phyloP scores from a whole-genome alignment of 371 early-diverging fungal genomes.

The Vairimorpha necatrix region DNA sequence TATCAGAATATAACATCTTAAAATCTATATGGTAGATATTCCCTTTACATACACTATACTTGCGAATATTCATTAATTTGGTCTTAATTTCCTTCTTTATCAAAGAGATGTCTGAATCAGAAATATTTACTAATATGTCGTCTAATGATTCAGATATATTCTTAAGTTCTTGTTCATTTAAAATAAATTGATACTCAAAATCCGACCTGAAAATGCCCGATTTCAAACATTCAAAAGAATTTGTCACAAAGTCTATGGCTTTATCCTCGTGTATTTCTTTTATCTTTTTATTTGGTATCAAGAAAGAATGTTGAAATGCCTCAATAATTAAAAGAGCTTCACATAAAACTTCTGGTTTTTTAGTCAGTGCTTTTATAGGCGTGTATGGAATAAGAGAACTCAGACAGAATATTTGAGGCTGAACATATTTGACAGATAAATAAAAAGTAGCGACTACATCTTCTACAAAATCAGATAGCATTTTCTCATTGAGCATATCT shows the following conservation, averaged over 20 bases:
- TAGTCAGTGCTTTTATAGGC: conserved; percentile 87
- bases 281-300: conserved; percentile 93
- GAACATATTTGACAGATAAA: conserved; percentile 96
- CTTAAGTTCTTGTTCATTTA: conserved; percentile 69
- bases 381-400: conserved; percentile 94
- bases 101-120: conserved; percentile 32
- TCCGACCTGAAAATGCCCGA: conserved; percentile 96
- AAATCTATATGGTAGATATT: conserved; percentile 96
- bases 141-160: conserved; percentile 81
- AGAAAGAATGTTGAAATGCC: conserved; percentile 72
- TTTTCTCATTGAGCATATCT: conserved; percentile 77
- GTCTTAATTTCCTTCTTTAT: conserved; percentile 33
- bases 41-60: conserved; percentile 21
- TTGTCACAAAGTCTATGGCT: conserved; percentile 83
- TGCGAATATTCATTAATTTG: conserved; percentile 20
- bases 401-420: conserved; percentile 95
- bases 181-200: conserved; percentile 75
- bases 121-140: conserved; percentile 38
- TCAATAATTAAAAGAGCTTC: conserved; percentile 91
- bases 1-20: conserved; percentile 99
- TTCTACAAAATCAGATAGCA: conserved; percentile 84
- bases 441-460: conserved; percentile 99
- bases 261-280: conserved; percentile 78
- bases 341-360: conserved; percentile 94
- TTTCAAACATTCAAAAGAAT: conserved; percentile 92